These are phyloP conservation scores for Volvox africanus DNA, from an alignment of 139 green algal species.

Conservation along the genomic window DNA sequence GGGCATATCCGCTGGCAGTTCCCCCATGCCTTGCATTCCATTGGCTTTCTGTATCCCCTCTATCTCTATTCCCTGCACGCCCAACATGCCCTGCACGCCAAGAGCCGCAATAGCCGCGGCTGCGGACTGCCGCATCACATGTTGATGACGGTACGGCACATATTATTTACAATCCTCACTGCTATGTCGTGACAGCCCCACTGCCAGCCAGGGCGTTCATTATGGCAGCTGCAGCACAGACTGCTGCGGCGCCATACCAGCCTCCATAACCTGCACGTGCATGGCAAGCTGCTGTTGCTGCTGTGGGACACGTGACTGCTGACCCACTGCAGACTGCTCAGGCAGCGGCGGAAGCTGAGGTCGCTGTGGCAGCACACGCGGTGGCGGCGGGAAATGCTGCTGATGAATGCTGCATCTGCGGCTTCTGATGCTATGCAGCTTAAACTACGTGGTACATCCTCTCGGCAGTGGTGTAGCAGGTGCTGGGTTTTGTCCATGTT, in stretches of 20 bases:
- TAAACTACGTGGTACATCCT: background rate
- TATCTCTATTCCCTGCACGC: background rate
- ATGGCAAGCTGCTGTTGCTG: conserved; percentile 1
- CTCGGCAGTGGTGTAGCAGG: background rate
- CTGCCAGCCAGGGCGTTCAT: conserved; percentile 3
- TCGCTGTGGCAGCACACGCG: background rate
- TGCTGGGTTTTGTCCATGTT: too few relatives aligned
- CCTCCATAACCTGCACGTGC: conserved; percentile 22
- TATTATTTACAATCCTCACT: too few relatives aligned
- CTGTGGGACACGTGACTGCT: conserved; percentile 23
- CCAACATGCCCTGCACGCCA: conserved; percentile 7
- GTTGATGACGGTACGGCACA: too few relatives aligned
- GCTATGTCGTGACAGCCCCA: too few relatives aligned
- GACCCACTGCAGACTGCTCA: background rate
- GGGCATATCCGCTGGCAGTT: conserved; percentile 14
- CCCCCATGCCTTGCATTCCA: conserved; percentile 18
- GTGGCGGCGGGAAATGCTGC: conserved; percentile 27
- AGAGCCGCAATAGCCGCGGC: background rate
- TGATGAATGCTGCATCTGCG: conserved; percentile 4
- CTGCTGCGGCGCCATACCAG: conserved; percentile 34
- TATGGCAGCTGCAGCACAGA: conserved; percentile 15
- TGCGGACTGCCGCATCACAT: background rate
- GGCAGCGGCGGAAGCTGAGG: background rate
- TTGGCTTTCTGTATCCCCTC: background rate
- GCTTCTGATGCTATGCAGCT: background rate